Evolutionary conservation across 257 asterid genomes (phyloP).

Genomic region (Solanum piurae): DNA sequence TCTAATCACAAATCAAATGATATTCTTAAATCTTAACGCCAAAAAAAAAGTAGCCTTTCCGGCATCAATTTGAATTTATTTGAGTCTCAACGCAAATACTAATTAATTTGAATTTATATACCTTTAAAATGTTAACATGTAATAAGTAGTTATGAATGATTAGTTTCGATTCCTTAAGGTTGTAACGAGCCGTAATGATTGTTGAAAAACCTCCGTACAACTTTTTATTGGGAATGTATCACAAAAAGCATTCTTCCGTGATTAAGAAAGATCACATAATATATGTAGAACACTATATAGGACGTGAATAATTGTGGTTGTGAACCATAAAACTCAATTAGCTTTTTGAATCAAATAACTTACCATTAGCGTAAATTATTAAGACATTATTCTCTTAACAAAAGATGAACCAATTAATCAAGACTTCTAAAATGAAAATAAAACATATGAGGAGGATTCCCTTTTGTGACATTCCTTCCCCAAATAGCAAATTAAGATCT

Average conservation of each 20-base stretch:
- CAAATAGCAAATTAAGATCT: no score
- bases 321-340: no score
- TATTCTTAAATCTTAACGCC: not conserved
- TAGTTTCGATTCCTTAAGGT: not conserved
- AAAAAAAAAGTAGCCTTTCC: no score
- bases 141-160: not conserved
- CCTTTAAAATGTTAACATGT: not conserved
- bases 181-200: fast-evolving
- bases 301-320: not conserved
- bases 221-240: not conserved
- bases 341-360: no score
- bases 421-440: no score
- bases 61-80: not conserved
- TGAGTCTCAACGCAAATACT: fast-evolving
- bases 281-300: not conserved
- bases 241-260: not conserved
- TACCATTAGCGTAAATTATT: no score
- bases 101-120: not conserved
- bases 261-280: no score
- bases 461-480: no score
- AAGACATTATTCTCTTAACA: no score
- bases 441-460: no score
- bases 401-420: no score
- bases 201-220: not conserved
- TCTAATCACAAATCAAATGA: no score